These are phyloP conservation scores for Tolypocladium album DNA, from an alignment of 2,329 filamentous ascomycete genomes.

Conservation along the genomic window DNA sequence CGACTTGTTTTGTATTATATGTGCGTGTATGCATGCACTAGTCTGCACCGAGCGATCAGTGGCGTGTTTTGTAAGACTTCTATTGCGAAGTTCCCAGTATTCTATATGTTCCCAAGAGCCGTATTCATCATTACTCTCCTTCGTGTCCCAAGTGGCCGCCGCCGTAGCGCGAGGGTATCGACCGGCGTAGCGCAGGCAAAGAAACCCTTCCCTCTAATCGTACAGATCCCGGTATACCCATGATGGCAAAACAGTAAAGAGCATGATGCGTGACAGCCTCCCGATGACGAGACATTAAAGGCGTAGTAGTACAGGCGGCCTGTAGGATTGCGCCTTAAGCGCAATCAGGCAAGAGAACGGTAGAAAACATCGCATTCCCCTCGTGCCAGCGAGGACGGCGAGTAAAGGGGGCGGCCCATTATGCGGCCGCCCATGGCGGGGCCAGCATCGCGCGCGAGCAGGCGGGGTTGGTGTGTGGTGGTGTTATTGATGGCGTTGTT, in stretches of 20 bases:
- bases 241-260: not conserved
- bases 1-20: not conserved
- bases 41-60: constrained; percentile 7
- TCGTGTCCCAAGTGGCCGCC: constrained; percentile 5
- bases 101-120: not conserved
- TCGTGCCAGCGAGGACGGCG: constrained; percentile 13
- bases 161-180: constrained; percentile 10
- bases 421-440: constrained; percentile 4
- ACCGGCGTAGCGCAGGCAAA: constrained; percentile 14
- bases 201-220: constrained; percentile 11
- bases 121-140: constrained; percentile 4
- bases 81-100: constrained; percentile 1
- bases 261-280: not conserved
- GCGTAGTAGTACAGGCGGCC: not conserved
- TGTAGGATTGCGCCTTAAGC: not conserved
- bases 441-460: not conserved
- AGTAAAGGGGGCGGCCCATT: constrained; percentile 4
- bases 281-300: constrained; percentile 1
- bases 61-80: constrained; percentile 3
- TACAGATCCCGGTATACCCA: constrained; percentile 14
- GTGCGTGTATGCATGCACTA: not conserved
- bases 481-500: not conserved
- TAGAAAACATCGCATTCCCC: constrained; percentile 1
- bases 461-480: not conserved
- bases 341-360: not conserved